Evolutionary conservation across 1,284 basidiomycete species (phyloP).

Genomic region (Puccinia hordei): DNA sequence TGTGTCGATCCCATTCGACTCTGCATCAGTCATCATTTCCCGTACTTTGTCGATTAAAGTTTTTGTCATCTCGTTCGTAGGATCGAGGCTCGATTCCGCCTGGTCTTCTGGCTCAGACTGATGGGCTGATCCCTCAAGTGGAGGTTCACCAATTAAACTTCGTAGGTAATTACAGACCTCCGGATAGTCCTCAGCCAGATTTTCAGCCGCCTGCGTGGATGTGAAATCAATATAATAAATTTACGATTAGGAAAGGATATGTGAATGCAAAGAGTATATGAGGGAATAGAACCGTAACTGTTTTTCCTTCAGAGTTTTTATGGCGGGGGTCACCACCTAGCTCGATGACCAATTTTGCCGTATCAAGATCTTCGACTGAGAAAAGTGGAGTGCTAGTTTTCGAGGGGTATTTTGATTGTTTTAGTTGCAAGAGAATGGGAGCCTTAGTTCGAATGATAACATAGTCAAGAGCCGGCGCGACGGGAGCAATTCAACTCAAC

Average conservation of each 20-base stretch:
- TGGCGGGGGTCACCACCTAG: constrained; percentile 72
- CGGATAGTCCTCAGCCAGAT: constrained; percentile 77
- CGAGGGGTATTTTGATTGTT: background rate
- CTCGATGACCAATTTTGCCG: constrained; percentile 75
- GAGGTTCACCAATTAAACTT: constrained; percentile 60
- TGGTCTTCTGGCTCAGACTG: background rate
- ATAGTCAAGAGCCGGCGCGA: background rate
- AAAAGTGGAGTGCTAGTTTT: constrained; percentile 71
- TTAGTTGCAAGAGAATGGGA: background rate
- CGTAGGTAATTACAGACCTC: constrained; percentile 72
- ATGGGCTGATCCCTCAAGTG: constrained; percentile 53
- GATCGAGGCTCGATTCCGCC: background rate
- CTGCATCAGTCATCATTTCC: constrained; percentile 46
- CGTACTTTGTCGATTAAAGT: constrained; percentile 23
- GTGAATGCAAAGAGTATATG: background rate
- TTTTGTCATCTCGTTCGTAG: constrained; percentile 39
- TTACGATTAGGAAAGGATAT: constrained; percentile 5
- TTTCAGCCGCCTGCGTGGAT: constrained; percentile 69
- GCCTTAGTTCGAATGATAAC: background rate
- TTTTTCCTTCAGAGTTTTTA: constrained; percentile 72
- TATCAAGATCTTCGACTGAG: constrained; percentile 78
- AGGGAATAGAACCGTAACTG: constrained; percentile 62
- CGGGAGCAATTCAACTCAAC: constrained; percentile 43
- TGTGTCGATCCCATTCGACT: constrained; percentile 24
- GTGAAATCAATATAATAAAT: background rate